Evolutionary conservation across 768 basidiomycete genomes (phyloP), one percentile per base, ranked within the genome.

Genomic region (Candolleomyces aberdarensis): DNA sequence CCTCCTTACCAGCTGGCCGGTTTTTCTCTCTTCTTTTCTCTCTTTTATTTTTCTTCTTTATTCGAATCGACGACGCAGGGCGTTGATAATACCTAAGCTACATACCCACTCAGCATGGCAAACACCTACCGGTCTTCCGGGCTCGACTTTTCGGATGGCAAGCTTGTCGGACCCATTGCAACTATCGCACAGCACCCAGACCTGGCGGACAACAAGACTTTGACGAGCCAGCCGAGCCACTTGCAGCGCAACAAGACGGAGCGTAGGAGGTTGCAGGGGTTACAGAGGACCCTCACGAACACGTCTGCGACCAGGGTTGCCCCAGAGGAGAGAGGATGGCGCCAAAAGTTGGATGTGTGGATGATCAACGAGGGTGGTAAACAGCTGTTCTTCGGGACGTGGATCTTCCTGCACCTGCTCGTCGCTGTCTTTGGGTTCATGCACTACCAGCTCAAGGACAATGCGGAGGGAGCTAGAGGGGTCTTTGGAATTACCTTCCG

Each of bases 291-390:
- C 2, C 77, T 80, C 64, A 82, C 83, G 11, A 71, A 64, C 29
- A 64, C 72, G 15, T 71, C 75, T 20, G 62, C 59, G 1, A 58
- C 64, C 40, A 68, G 67, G 5, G 68, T 64, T 6, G 68, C 71
- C 0, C 71, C 71, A 15, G 77, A 78, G 62, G 77, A 82, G 36
- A 72, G 66, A 56, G 76, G 78, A 3, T 69, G 76, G 50, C 66
- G 67, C 48, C 80, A 85, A 66, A 82, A 72, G 65, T 80, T 84
- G 66, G 79, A 82, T 65, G 66, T 86, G n/a, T 96, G 94, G 94
- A 90, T 94, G 89, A 92, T 95, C 72, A 95, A 96, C 71, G 94
- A 96, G 70, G 95, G 95, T 67, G 86, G 89, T 14, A 82, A 83
- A 48, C 80, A 84, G 57, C 66, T 96, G 43, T 93, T 95, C 79